Evolutionary conservation across 352 stramenopile genomes (phyloP).

Genomic region (Phytophthora constricta): DNA sequence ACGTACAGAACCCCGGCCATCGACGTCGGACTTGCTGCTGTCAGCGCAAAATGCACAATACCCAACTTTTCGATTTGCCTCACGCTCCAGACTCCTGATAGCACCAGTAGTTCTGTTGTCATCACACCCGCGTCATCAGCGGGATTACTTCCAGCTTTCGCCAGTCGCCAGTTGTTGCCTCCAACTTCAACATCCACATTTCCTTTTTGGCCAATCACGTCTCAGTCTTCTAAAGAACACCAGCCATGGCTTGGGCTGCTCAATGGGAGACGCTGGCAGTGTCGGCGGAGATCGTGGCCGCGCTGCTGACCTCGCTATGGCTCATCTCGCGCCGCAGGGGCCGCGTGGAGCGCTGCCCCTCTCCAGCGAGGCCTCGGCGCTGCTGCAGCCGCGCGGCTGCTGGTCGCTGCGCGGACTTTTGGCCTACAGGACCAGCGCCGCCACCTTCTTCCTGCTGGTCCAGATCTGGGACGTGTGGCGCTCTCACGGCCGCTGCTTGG

Average conservation of each 20-base stretch:
- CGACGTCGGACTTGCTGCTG: background rate
- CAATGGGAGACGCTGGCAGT: slow-evolving; percentile 67
- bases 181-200: background rate
- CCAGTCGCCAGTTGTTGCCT: slow-evolving; percentile 10
- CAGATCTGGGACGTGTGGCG: slow-evolving; percentile 70
- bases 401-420: slow-evolving; percentile 55
- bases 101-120: slow-evolving; percentile 1
- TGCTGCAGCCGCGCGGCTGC: slow-evolving; percentile 53
- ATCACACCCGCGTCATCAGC: slow-evolving; percentile 4
- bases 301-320: slow-evolving; percentile 55
- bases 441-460: slow-evolving; percentile 61
- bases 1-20: slow-evolving; percentile 34
- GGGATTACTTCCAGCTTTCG: background rate
- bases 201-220: background rate
- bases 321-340: slow-evolving; percentile 46
- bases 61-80: too few relatives aligned
- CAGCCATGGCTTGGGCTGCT: background rate
- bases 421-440: slow-evolving; percentile 40
- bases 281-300: slow-evolving; percentile 47
- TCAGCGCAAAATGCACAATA: slow-evolving; percentile 23
- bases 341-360: slow-evolving; percentile 43
- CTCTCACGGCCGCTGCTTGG: slow-evolving; percentile 53
- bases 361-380: slow-evolving; percentile 26
- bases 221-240: background rate
- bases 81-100: background rate